Base-by-base conservation (phyloP, 2,329 filamentous ascomycete species). In the Fusarium sp. region DNA sequence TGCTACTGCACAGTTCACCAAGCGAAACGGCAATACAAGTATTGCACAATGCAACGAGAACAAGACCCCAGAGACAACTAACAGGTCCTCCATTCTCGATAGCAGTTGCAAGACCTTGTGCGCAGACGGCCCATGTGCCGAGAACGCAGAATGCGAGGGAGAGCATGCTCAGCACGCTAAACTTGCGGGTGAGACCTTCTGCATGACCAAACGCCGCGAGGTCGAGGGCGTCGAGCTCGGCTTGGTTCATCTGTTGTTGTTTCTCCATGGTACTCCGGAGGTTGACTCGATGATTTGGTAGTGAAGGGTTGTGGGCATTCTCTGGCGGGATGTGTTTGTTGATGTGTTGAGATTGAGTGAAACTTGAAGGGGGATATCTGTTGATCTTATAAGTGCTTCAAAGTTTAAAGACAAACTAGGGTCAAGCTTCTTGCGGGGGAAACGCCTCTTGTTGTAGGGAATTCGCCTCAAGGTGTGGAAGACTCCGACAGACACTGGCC, bases 71-170 rank as follows among this genome's bases (percentile, higher is more conserved):
- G 55, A 87, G 80, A 44, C 87, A 85, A 46, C 80, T 81, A 10
- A 86, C 78, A 0, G 85, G 81, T 0, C 85, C 85, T 20, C 85
- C 85, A 62, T 84, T 86, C 25, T 79, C 81, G 10, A 88, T 79
- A 6, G 84, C 86, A 46, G 80, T 84, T 36, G 73, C 73, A 10
- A 81, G 69, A 42, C 73, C 74, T 71, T 87, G 84, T 0, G 86
- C 86, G 63, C 87, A 85, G 3, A 85, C 86, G 0, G 85, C 84
- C 80, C 85, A 88, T 6, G 86, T 87, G 42, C 85, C 86, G 29
- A 88, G 79, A 31, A 88, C 84, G 65, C 82, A 85, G 62, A 88
- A 87, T 44, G 85, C 83, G 31, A 88, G 79, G 20, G 84, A 83
- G 11, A 88, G 79, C 84, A 88, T 87, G 76, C 84, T 86, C 80